Conservation (phyloP, 1,284 basidiomycete genomes). For the Trametes polyzona region DNA sequence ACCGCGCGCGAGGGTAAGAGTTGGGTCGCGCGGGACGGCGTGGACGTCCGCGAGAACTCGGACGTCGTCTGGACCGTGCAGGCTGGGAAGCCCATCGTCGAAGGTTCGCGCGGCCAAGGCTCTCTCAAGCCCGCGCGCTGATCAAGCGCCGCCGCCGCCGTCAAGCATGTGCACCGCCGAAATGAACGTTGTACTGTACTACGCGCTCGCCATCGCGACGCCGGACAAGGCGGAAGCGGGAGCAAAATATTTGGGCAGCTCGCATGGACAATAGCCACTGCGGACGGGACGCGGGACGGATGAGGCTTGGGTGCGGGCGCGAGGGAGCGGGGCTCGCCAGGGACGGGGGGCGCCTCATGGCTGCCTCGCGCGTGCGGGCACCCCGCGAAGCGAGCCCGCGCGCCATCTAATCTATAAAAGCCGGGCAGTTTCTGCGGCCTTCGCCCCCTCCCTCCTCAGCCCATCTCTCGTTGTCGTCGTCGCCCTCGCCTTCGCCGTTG, state of each 20-base stretch:
- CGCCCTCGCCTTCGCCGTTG: conserved; percentile 32
- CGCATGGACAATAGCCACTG: not conserved
- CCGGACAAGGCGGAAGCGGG: not conserved
- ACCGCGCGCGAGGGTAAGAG: not conserved
- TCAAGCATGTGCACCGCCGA: not conserved
- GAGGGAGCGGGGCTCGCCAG: conserved; percentile 3
- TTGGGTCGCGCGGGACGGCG: not conserved
- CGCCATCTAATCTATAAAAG: conserved; percentile 54
- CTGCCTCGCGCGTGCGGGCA: conserved; percentile 43
- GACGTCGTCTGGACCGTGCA: not conserved
- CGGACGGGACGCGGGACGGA: not conserved
- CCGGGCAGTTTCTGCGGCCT: conserved; percentile 17
- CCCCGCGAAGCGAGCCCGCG: conserved; percentile 19
- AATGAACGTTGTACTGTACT: not conserved
- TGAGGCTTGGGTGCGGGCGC: not conserved
- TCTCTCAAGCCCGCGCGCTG: not conserved
- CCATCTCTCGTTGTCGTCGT: conserved; percentile 12
- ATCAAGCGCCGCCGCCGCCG: not conserved
- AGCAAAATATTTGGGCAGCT: not conserved
- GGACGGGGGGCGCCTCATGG: conserved; percentile 46
- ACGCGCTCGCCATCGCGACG: not conserved
- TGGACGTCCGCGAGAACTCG: not conserved
- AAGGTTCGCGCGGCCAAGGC: not conserved
- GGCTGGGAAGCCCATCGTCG: not conserved
- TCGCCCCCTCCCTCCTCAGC: conserved; percentile 19